A percentile compares a stretch with the other conserved stretches of the same genome.
Evolutionary conservation across 2,329 filamentous ascomycete genomes (phyloP).

Genomic region (Byssothecium circinans): DNA sequence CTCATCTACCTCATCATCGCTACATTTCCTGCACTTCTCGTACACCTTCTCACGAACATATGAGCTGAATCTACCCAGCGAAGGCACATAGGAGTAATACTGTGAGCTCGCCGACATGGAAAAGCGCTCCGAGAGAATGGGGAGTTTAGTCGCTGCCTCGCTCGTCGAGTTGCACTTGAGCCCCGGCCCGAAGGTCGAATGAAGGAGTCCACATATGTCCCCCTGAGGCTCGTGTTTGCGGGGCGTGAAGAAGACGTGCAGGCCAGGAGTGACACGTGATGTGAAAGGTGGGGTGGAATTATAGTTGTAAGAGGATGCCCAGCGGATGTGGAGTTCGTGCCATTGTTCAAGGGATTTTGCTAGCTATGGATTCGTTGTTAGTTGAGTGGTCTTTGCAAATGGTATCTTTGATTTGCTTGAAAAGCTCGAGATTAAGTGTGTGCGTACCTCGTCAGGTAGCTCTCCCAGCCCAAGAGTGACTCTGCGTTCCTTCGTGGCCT

Average conservation of each 20-base stretch:
- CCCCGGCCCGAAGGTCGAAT: constrained; percentile 56
- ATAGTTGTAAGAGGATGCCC: constrained; percentile 65
- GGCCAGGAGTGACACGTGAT: constrained; percentile 74
- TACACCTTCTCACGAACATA: constrained; percentile 61
- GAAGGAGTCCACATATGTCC: constrained; percentile 60
- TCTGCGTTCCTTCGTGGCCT: constrained; percentile 75
- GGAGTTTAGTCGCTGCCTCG: constrained; percentile 65
- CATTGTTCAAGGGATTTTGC: constrained; percentile 63
- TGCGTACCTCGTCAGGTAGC: constrained; percentile 66
- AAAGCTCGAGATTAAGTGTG: too few species aligned
- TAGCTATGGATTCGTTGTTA: constrained; percentile 49
- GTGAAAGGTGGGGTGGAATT: constrained; percentile 68
- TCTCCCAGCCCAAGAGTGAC: constrained; percentile 74
- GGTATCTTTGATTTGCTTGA: neutral
- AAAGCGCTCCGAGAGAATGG: constrained; percentile 60
- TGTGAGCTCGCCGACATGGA: constrained; percentile 66
- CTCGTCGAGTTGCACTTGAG: constrained; percentile 58
- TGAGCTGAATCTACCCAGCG: constrained; percentile 56
- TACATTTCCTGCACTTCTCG: constrained; percentile 50
- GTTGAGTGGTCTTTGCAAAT: constrained; percentile 1
- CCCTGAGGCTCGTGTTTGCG: constrained; percentile 37
- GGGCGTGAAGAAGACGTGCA: constrained; percentile 79
- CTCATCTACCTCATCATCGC: too few species aligned
- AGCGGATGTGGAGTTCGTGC: constrained; percentile 76
- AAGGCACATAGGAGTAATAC: constrained; percentile 68